Evolutionary conservation across 305 asterid species (phyloP).

Genomic region (Solanum chacoense): DNA sequence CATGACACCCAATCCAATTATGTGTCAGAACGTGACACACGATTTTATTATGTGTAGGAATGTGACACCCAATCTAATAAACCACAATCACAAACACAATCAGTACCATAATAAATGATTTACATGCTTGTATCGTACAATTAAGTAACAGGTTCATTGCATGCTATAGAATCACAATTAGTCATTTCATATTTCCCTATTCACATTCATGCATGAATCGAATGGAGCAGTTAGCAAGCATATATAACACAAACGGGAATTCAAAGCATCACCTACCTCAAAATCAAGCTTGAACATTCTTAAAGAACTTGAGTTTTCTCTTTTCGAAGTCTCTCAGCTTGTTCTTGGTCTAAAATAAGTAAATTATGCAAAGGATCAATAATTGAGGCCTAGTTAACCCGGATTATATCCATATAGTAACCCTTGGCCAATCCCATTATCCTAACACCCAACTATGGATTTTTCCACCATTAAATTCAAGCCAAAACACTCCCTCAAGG

Average conservation of each 20-base stretch:
- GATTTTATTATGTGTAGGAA: neutral
- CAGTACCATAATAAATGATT: too few relatives aligned
- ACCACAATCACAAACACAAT: neutral
- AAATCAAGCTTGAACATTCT: neutral
- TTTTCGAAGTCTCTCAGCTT: neutral
- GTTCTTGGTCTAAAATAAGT: neutral
- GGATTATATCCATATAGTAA: neutral
- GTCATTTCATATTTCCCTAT: neutral
- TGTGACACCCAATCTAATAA: neutral
- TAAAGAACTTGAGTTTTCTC: neutral
- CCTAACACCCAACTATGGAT: neutral
- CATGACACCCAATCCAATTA: neutral
- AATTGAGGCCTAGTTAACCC: neutral
- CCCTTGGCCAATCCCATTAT: neutral
- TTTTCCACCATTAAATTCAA: neutral
- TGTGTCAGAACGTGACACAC: neutral
- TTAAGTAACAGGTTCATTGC: neutral
- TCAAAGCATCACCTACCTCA: neutral
- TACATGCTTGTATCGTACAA: neutral
- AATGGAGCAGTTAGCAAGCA: neutral
- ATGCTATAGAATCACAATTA: neutral
- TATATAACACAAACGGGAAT: neutral
- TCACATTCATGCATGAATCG: neutral
- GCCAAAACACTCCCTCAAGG: neutral
- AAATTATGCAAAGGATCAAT: neutral